phyloP scores from a whole-genome alignment of 768 basidiomycete species.

The Pisolithus albus region DNA sequence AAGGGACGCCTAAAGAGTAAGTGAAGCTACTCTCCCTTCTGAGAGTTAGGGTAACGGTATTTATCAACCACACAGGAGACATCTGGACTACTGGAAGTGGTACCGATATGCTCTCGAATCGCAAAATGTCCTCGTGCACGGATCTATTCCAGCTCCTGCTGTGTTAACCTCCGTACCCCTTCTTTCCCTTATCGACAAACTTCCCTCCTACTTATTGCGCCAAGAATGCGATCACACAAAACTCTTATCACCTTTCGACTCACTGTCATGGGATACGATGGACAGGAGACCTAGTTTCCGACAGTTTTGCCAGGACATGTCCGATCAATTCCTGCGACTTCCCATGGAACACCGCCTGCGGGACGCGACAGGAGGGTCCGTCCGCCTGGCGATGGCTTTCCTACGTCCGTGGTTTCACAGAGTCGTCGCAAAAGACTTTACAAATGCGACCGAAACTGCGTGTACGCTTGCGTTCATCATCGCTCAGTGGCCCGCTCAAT shows the following conservation, averaged over 20 bases:
- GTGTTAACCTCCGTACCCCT: slow-evolving; percentile 68
- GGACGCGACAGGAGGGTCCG: slow-evolving; percentile 62
- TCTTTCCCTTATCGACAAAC: slow-evolving; percentile 51
- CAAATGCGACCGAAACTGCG: slow-evolving; percentile 31
- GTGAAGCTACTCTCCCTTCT: slow-evolving; percentile 15
- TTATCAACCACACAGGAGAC: slow-evolving; percentile 36
- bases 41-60: neutral
- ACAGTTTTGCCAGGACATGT: slow-evolving; percentile 66
- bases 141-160: slow-evolving; percentile 57
- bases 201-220: slow-evolving; percentile 64
- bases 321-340: slow-evolving; percentile 52
- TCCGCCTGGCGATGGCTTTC: slow-evolving; percentile 60
- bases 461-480: slow-evolving; percentile 42
- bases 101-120: slow-evolving; percentile 68
- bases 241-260: slow-evolving; percentile 29
- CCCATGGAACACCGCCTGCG: slow-evolving; percentile 50
- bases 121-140: slow-evolving; percentile 67
- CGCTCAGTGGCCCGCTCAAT: slow-evolving; percentile 61
- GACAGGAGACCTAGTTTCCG: slow-evolving; percentile 56
- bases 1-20: slow-evolving; percentile 49
- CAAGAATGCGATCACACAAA: slow-evolving; percentile 27
- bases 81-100: slow-evolving; percentile 68
- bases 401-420: slow-evolving; percentile 65
- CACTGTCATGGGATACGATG: slow-evolving; percentile 48
- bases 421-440: slow-evolving; percentile 35